Evolutionary conservation across 306 rosid genomes (phyloP).

Genomic region (Delonix regia): DNA sequence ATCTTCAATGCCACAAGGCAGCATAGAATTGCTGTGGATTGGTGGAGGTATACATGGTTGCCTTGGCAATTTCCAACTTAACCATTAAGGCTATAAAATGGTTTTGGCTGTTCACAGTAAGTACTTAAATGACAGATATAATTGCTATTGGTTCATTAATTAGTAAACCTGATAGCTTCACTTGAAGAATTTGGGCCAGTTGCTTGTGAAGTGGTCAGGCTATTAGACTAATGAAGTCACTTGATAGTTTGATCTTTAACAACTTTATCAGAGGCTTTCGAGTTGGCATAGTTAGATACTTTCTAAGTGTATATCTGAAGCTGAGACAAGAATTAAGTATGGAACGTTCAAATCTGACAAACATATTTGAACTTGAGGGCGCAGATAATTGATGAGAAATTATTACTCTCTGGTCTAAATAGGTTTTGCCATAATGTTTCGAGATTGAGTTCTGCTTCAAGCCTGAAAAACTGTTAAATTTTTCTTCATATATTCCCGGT

Average conservation of each 20-base stretch:
- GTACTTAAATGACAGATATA: neutral
- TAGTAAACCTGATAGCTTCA: constrained; percentile 1
- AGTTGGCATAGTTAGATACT: neutral
- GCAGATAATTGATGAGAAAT: neutral
- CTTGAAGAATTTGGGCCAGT: neutral
- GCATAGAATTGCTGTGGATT: neutral
- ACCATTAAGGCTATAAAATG: neutral
- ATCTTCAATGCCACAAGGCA: neutral
- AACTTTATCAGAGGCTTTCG: neutral
- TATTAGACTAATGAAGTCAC: neutral
- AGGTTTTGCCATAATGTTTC: neutral
- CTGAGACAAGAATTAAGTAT: neutral
- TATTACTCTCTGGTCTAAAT: neutral
- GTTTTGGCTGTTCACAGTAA: neutral
- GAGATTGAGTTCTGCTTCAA: neutral
- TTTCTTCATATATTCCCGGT: neutral
- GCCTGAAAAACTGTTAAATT: neutral
- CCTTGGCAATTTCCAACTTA: neutral
- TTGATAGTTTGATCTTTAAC: neutral
- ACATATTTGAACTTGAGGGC: neutral
- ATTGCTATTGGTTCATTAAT: neutral
- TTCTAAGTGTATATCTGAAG: neutral
- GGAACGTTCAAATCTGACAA: neutral
- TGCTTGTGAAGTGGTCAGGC: neutral
- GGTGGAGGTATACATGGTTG: neutral